Evolutionary conservation across 2,329 filamentous ascomycete genomes (phyloP), one percentile per base, ranked within the genome.

Genomic region (Neonectria sp.): DNA sequence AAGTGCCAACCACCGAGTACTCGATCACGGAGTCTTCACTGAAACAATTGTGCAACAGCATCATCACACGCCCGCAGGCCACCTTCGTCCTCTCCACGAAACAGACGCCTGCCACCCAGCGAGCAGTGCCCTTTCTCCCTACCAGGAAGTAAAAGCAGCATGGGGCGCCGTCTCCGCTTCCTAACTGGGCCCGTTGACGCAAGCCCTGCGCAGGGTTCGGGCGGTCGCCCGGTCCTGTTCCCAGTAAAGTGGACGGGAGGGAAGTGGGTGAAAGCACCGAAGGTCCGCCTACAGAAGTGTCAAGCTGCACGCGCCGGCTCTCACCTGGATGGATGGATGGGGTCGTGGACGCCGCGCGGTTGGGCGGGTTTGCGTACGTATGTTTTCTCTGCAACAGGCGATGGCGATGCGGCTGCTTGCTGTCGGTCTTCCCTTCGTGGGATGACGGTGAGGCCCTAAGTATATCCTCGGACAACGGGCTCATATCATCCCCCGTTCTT

Each of bases 141-240:
- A 21, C 49, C 5, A 17, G 13, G 11, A 9, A 48, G 17, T 43
- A 56, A 56, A 56, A 56, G 53, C 53, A 43, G 53, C n/a, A n/a
- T 13, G 8, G 8, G 13, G 24, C 27, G 21, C 52, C 21, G 24
- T 17, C 27, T 46, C 52, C 43, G 27, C 63, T 48, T 40, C 17
- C n/a, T n/a, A n/a, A 29, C 53, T 48, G 31, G 33, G 43, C 24
- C 35, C 13, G 57, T 68, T 69, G 68, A 69, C 68, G 68, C 68
- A 68, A 68, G 65, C 68, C 65, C 49, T 58, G 61, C 43, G 40
- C 61, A 55, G 55, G 65, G 59, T 60, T 68, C 68, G 68, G 68
- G 68, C 68, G 68, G 63, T 64, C 68, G 65, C 68, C 68, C 62
- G 68, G 27, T 25, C 40, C n/a, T 45, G 27, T 55, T 51, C 46